A percentile compares a stretch with the other conserved stretches of the same genome.
These are phyloP conservation scores for Yamadazyma conglobata DNA, from an alignment of 1,139 yeast species.

Conservation along the genomic window DNA sequence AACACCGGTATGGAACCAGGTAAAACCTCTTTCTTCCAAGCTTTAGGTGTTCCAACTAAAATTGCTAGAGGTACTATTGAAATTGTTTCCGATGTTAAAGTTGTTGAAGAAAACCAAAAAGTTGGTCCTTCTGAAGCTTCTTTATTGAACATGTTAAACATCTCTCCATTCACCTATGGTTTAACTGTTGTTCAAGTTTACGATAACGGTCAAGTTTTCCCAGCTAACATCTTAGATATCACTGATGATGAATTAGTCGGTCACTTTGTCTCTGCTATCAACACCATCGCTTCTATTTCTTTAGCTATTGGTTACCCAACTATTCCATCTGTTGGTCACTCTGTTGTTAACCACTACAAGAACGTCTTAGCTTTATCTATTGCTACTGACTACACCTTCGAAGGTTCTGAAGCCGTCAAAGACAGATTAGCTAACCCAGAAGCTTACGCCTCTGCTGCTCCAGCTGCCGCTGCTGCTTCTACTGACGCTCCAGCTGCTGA, in stretches of 20 bases:
- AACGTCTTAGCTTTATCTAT: slow-evolving; percentile 95
- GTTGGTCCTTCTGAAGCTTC: slow-evolving; percentile 99
- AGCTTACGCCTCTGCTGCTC: slow-evolving; percentile 99
- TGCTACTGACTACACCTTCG: slow-evolving; percentile 98
- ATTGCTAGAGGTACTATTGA: slow-evolving; percentile 99
- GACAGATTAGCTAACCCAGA: slow-evolving; percentile 82
- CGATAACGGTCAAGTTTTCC: slow-evolving; percentile 98
- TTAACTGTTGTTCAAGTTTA: slow-evolving; percentile 93
- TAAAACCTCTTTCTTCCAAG: slow-evolving; percentile 99
- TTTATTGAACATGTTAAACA: slow-evolving; percentile 98
- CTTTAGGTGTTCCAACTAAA: slow-evolving; percentile 99
- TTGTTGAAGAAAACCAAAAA: slow-evolving; percentile 77
- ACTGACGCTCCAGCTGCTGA: slow-evolving; percentile 63
- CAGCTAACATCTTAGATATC: slow-evolving; percentile 94
- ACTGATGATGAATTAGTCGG: slow-evolving; percentile 93
- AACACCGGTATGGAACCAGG: slow-evolving; percentile 99
- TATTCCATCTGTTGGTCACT: slow-evolving; percentile 98
- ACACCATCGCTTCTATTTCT: slow-evolving; percentile 92
- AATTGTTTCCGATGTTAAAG: slow-evolving; percentile 95
- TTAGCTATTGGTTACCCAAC: slow-evolving; percentile 99
- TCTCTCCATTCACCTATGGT: slow-evolving; percentile 99
- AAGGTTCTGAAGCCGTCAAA: slow-evolving; percentile 98
- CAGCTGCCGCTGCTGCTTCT: slow-evolving; percentile 88
- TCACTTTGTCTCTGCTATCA: slow-evolving; percentile 91
- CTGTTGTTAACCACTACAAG: slow-evolving; percentile 98